Evolutionary conservation across 345 rosid species (phyloP), one percentile per base, ranked within the genome.

Genomic region (Iberis pinnata): DNA sequence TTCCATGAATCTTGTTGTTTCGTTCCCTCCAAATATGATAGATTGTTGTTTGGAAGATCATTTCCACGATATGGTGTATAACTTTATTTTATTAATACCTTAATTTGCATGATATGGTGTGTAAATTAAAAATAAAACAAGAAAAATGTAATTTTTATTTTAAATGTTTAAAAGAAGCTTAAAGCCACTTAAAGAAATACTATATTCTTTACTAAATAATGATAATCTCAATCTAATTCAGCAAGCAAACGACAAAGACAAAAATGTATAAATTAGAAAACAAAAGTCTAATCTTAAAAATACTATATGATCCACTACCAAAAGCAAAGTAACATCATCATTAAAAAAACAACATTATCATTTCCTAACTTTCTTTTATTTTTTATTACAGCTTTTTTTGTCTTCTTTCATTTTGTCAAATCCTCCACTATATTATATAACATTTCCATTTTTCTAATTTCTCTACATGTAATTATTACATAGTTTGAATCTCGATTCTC

Each of bases 261-360:
- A 35, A 26, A 9, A 12, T 4, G 5, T 24, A 43, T 22, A 47
- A n/a, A 20, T 22, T 29, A 47, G 49, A 4, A 22, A 13, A 18
- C 8, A 22, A 43, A 51, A 53, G 40, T 67, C 33, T 47, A 60
- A 67, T 59, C 65, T 58, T 52, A 46, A 29, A 56, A 59, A 58
- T 47, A 59, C 65, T 58, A 53, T 67, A 36, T 49, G 58, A 67
- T 53, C 71, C 71, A 67, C 71, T 67, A 67, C 18, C 33, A 48
- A 67, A 67, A 41, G 45, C 43, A 67, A 29, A 59, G 25, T 67
- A 67, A 60, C 71, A 60, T 67, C 71, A 67, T 67, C 61, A 67
- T 67, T 67, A 46, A 22, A 24, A 52, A 53, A 67, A 67, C 61
- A 60, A 67, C 71, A 60, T 53, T 60, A 67, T 60, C 61, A 67